Conservation (phyloP, 805 yeast genomes). For the Yamadazyma laniorum region DNA sequence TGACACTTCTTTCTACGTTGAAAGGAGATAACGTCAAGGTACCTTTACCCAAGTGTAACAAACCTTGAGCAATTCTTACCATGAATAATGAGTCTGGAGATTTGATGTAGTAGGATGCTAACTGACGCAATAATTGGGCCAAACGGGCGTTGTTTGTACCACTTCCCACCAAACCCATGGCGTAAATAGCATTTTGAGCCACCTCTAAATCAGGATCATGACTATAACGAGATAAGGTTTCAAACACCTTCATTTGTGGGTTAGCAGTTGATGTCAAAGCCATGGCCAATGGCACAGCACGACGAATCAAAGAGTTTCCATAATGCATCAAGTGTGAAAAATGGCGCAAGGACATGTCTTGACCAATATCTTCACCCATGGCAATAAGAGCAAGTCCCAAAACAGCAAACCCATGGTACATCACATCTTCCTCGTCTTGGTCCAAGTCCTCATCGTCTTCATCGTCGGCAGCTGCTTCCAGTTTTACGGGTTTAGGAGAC, state of each 20-base stretch:
- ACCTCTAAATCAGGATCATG: conserved; percentile 95
- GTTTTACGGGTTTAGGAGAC: conserved; percentile 5
- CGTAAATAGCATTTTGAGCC: conserved; percentile 89
- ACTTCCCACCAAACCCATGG: conserved; percentile 98
- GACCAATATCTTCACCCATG: conserved; percentile 97
- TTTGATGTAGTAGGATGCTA: conserved; percentile 88
- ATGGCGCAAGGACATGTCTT: conserved; percentile 95
- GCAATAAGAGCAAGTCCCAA: conserved; percentile 92
- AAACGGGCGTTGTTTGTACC: conserved; percentile 98
- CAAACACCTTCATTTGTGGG: conserved; percentile 96
- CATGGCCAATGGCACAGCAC: conserved; percentile 98
- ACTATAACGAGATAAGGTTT: conserved; percentile 91
- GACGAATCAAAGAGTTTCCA: conserved; percentile 85
- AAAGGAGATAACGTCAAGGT: conserved; percentile 86
- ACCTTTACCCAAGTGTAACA: conserved; percentile 95
- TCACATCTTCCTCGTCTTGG: conserved; percentile 48
- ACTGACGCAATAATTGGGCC: conserved; percentile 91
- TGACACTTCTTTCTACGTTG: conserved; percentile 80
- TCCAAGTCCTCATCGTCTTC: conserved; percentile 30
- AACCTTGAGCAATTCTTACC: conserved; percentile 93
- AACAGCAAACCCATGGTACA: conserved; percentile 84
- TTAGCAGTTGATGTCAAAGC: conserved; percentile 89
- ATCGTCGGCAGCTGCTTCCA: conserved; percentile 21
- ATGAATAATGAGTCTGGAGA: conserved; percentile 88
- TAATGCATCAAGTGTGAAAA: conserved; percentile 97